A percentile compares a stretch with the other conserved stretches of the same genome.
Conservation (phyloP, 306 rosid genomes). For the Urtica urens region DNA sequence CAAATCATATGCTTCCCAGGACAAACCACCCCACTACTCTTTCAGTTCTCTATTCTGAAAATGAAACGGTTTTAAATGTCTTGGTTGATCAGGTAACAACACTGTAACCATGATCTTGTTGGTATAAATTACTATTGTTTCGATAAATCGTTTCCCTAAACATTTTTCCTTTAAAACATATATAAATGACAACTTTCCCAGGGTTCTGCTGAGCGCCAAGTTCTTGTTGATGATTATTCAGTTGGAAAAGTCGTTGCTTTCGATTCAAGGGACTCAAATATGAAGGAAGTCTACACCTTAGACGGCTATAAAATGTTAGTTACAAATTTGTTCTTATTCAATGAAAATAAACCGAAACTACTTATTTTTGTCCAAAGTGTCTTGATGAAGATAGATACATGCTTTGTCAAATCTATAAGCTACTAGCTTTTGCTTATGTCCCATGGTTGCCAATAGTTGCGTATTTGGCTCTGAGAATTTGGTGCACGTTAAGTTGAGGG, state of each 20-base stretch:
- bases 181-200: slow-evolving; percentile 19
- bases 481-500: too few species aligned
- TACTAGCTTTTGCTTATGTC: background rate
- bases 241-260: slow-evolving; percentile 72
- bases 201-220: slow-evolving; percentile 83
- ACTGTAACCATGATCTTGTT: background rate
- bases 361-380: background rate
- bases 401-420: background rate
- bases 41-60: slow-evolving; percentile 58
- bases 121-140: background rate
- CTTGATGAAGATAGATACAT: background rate
- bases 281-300: slow-evolving; percentile 67
- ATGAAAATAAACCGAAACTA: background rate
- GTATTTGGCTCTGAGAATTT: background rate
- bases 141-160: background rate
- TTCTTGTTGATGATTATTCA: slow-evolving; percentile 61
- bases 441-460: background rate
- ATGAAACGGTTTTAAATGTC: slow-evolving; percentile 62
- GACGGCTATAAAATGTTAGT: slow-evolving; percentile 69
- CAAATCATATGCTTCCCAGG: slow-evolving; percentile 71
- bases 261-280: slow-evolving; percentile 49
- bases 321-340: background rate
- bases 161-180: background rate
- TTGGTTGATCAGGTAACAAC: slow-evolving; percentile 65
- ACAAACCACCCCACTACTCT: slow-evolving; percentile 65